Percentiles rank a stretch among this genome's conserved stretches.
phyloP scores from a whole-genome alignment of 1,284 basidiomycete species.

The Ustilago xerochloae region DNA sequence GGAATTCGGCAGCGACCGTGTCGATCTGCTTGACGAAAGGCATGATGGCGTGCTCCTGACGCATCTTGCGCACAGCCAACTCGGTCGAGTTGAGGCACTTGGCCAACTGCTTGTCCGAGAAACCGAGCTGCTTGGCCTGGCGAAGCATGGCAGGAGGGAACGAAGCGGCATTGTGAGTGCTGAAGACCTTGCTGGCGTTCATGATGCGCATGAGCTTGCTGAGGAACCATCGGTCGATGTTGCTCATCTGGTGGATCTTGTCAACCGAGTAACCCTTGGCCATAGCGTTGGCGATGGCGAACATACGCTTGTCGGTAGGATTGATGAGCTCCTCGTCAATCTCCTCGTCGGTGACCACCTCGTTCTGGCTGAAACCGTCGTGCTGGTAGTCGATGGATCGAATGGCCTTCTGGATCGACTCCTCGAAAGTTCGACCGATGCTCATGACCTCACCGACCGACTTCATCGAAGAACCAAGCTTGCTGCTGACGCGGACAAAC shows the following conservation, averaged over 20 bases:
- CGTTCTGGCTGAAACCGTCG: constrained; percentile 89
- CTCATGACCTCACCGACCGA: constrained; percentile 99
- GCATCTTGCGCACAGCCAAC: constrained; percentile 84
- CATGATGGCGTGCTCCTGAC: constrained; percentile 83
- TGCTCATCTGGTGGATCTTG: constrained; percentile 95
- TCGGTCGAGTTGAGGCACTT: constrained; percentile 84
- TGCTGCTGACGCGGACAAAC: constrained; percentile 74
- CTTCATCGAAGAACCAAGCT: constrained; percentile 76
- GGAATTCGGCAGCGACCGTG: constrained; percentile 98
- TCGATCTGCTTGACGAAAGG: constrained; percentile 99
- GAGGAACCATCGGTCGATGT: constrained; percentile 98
- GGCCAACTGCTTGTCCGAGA: constrained; percentile 92
- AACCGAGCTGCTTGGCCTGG: constrained; percentile 92
- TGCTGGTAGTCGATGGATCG: constrained; percentile 95
- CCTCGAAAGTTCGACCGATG: constrained; percentile 96
- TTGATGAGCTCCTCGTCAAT: constrained; percentile 86
- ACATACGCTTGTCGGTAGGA: constrained; percentile 90
- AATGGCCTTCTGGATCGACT: constrained; percentile 98
- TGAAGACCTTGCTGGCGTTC: constrained; percentile 67
- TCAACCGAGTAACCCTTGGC: constrained; percentile 90
- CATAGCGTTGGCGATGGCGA: constrained; percentile 89
- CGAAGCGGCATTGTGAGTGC: constrained; percentile 77
- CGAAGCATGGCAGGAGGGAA: constrained; percentile 78
- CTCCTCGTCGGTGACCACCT: constrained; percentile 76
- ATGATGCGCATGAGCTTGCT: constrained; percentile 76